These are phyloP conservation scores for Colletotrichum chrysophilum DNA, from an alignment of 2,329 filamentous ascomycete species.

Conservation along the genomic window DNA sequence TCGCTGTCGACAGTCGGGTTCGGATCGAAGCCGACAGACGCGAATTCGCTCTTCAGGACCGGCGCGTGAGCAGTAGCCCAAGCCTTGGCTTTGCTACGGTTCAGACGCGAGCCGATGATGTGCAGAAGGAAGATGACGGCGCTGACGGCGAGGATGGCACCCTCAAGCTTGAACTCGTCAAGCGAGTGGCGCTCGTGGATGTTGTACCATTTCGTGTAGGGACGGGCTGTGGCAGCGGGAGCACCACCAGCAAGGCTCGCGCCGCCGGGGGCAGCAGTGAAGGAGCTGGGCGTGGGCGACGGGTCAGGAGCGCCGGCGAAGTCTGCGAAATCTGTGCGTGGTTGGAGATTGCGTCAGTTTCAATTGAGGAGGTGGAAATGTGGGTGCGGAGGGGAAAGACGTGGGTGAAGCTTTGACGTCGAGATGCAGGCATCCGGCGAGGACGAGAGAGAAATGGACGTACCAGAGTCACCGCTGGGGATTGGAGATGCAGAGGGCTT, in stretches of 20 bases:
- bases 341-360: slow-evolving; percentile 29
- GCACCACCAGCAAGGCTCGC: slow-evolving; percentile 48
- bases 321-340: slow-evolving; percentile 82
- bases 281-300: slow-evolving; percentile 48
- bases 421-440: not conserved
- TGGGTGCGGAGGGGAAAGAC: slow-evolving; percentile 16
- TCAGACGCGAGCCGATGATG: slow-evolving; percentile 79
- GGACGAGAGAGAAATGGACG: slow-evolving; percentile 29
- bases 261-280: slow-evolving; percentile 48
- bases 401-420: slow-evolving; percentile 6
- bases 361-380: not conserved
- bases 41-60: slow-evolving; percentile 80
- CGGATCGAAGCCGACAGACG: slow-evolving; percentile 80
- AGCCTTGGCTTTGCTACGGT: slow-evolving; percentile 78
- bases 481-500: slow-evolving; percentile 61
- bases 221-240: slow-evolving; percentile 56
- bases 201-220: slow-evolving; percentile 96
- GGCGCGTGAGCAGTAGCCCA: slow-evolving; percentile 82
- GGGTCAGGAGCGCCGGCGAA: slow-evolving; percentile 82
- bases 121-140: slow-evolving; percentile 78
- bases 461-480: slow-evolving; percentile 68
- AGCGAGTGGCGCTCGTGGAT: slow-evolving; percentile 88
- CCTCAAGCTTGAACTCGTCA: slow-evolving; percentile 87
- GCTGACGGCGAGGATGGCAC: slow-evolving; percentile 79
- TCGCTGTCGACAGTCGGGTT: slow-evolving; percentile 54